Conservation (phyloP, 2,329 filamentous ascomycete genomes). For the Colletotrichum caudatum region DNA sequence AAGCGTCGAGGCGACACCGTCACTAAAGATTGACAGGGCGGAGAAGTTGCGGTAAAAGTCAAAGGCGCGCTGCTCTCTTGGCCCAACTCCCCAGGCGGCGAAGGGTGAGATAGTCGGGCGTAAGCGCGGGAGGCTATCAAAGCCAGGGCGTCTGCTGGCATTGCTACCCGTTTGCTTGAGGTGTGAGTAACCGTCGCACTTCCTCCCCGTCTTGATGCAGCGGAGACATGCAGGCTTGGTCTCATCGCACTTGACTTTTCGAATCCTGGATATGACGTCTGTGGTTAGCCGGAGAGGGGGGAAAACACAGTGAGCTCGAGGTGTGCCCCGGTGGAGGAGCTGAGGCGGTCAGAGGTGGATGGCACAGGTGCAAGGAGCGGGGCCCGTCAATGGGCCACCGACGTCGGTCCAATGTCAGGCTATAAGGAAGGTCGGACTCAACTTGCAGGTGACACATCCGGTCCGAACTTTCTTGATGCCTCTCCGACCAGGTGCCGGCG, state of each 20-base stretch:
- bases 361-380: background rate
- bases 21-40: slow-evolving; percentile 54
- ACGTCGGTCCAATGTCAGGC: too few relatives aligned
- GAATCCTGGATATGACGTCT: slow-evolving; percentile 54
- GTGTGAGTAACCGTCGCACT: slow-evolving; percentile 66
- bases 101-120: slow-evolving; percentile 12
- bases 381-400: too few relatives aligned
- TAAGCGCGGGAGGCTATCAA: slow-evolving; percentile 39
- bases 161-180: slow-evolving; percentile 42
- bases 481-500: slow-evolving; percentile 49
- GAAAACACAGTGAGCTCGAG: background rate
- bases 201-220: slow-evolving; percentile 66
- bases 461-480: slow-evolving; percentile 61
- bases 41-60: slow-evolving; percentile 52
- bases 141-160: slow-evolving; percentile 26
- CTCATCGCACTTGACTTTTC: slow-evolving; percentile 70
- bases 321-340: background rate
- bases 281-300: background rate
- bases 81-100: slow-evolving; percentile 23
- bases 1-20: slow-evolving; percentile 56
- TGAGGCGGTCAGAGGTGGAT: background rate
- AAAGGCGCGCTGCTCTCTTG: slow-evolving; percentile 47
- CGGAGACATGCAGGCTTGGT: slow-evolving; percentile 63
- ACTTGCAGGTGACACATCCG: slow-evolving; percentile 68
- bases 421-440: slow-evolving; percentile 49